These are phyloP conservation scores for Aegilops speltoides DNA, from an alignment of 176 grass and related monocot species.

Conservation along the genomic window DNA sequence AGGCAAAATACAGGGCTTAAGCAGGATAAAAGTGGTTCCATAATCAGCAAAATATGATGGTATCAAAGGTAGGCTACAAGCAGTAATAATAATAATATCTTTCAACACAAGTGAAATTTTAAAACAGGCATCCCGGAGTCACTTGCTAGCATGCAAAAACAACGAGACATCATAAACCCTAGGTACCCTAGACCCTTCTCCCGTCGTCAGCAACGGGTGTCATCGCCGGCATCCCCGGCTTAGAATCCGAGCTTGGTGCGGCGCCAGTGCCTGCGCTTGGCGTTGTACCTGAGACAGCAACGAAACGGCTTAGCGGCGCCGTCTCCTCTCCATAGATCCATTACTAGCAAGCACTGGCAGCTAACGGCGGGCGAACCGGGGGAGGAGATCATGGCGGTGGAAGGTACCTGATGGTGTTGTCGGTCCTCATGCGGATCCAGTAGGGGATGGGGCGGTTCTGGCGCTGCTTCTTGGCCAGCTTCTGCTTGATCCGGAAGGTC, in stretches of 20 bases:
- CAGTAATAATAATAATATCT: slow-evolving; percentile 33
- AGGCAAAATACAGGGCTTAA: neutral
- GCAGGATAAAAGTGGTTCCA: neutral
- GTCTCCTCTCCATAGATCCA: neutral
- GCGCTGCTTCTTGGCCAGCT: slow-evolving; percentile 90
- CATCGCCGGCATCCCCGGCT: slow-evolving; percentile 8
- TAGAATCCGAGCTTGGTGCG: slow-evolving; percentile 97
- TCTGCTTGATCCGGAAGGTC: slow-evolving; percentile 92
- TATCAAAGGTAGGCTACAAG: slow-evolving; percentile 11
- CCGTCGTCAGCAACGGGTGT: neutral
- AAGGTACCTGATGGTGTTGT: slow-evolving; percentile 80
- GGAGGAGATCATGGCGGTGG: neutral
- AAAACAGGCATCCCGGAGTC: neutral
- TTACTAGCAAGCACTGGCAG: neutral
- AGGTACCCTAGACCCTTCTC: neutral
- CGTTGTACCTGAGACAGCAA: slow-evolving; percentile 68
- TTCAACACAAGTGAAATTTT: slow-evolving; percentile 25
- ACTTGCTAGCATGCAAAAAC: slow-evolving; percentile 1
- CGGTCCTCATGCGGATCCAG: slow-evolving; percentile 97
- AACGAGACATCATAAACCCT: neutral
- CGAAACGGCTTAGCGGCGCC: neutral
- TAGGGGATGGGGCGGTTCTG: slow-evolving; percentile 96
- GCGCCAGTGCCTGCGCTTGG: slow-evolving; percentile 99
- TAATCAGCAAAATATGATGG: slow-evolving; percentile 15
- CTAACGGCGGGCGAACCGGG: neutral